Evolutionary conservation across 441 rosid genomes (phyloP).

Genomic region (Pelargonium citronellum): DNA sequence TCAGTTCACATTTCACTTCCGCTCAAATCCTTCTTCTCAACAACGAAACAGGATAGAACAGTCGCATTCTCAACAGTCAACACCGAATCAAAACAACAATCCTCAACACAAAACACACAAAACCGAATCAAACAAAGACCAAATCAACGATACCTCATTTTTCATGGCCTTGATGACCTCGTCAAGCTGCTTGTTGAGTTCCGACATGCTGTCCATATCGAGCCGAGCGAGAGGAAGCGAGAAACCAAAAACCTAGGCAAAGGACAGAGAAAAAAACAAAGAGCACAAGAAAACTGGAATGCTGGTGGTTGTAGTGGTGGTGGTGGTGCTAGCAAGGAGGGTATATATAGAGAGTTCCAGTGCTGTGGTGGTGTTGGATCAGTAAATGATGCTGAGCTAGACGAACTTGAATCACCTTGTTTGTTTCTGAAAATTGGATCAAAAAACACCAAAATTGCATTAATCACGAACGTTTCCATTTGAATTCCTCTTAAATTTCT

Average conservation of each 20-base stretch:
- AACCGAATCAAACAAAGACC: neutral
- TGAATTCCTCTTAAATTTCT: neutral
- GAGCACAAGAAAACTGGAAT: too few species aligned
- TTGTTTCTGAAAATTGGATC: neutral
- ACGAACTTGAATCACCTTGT: neutral
- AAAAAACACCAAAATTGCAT: neutral
- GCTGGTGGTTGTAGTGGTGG: neutral
- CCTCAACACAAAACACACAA: neutral
- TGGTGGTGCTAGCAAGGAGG: neutral
- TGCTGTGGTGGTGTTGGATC: neutral
- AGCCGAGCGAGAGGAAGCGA: neutral
- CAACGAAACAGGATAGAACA: neutral
- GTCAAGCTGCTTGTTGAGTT: neutral
- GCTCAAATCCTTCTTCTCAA: too few species aligned
- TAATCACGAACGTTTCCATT: neutral
- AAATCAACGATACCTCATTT: neutral
- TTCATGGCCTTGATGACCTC: neutral
- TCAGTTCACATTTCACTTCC: too few species aligned
- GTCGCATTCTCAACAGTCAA: too few species aligned
- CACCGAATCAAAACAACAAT: too few species aligned
- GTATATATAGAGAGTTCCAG: neutral
- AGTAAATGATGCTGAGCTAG: neutral
- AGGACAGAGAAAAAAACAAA: neutral
- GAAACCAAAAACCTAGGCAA: neutral
- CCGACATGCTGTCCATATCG: neutral